Conservation (phyloP, 73 alveolate genomes). For the Urostyla sp. region DNA sequence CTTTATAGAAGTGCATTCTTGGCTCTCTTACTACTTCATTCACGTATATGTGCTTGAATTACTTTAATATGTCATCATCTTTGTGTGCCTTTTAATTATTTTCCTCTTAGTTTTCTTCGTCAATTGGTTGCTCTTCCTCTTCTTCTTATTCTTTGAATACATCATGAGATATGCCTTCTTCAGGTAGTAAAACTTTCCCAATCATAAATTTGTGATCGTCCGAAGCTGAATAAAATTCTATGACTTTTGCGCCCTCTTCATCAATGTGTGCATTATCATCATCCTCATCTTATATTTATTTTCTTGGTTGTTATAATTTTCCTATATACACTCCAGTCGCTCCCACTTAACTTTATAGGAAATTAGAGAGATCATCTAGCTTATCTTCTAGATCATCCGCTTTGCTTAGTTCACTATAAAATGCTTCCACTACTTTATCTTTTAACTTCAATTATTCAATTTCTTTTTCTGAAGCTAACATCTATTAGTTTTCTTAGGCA, state of each 20-base stretch:
- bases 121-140: slow-evolving; percentile 78
- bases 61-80: slow-evolving; percentile 41
- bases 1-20: slow-evolving; percentile 89
- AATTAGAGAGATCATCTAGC: slow-evolving; percentile 74
- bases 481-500: slow-evolving; percentile 1
- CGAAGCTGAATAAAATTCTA: slow-evolving; percentile 89
- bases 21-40: slow-evolving; percentile 94
- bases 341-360: slow-evolving; percentile 77
- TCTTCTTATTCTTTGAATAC: slow-evolving; percentile 65
- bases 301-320: slow-evolving; percentile 76
- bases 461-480: not conserved
- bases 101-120: slow-evolving; percentile 53
- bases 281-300: slow-evolving; percentile 83
- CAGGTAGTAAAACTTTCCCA: slow-evolving; percentile 73
- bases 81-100: slow-evolving; percentile 56
- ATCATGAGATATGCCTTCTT: slow-evolving; percentile 77
- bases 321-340: slow-evolving; percentile 98
- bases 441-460: not conserved
- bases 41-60: slow-evolving; percentile 63
- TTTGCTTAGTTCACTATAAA: slow-evolving; percentile 17
- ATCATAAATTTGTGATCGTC: slow-evolving; percentile 80
- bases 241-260: slow-evolving; percentile 79
- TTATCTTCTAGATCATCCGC: slow-evolving; percentile 75
- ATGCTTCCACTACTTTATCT: slow-evolving; percentile 54
- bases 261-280: slow-evolving; percentile 96